Percentiles rank a stretch among this genome's conserved stretches.
Conservation (phyloP, 2,329 filamentous ascomycete genomes). For the Penicillium occitanis region DNA sequence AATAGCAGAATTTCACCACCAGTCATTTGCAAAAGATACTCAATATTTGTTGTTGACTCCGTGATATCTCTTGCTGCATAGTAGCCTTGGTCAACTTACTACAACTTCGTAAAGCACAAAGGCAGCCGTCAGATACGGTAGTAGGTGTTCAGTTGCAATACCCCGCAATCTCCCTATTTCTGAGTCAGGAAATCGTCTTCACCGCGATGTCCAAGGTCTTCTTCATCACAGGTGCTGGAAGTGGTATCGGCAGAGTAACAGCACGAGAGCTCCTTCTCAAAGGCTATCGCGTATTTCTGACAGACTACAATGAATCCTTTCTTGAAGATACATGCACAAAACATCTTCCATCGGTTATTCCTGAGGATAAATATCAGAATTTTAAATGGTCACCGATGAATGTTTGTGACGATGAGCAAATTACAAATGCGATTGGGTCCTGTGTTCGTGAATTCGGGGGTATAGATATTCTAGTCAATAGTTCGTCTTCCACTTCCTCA, state of each 20-base stretch:
- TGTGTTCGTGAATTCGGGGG: background rate
- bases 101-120: background rate
- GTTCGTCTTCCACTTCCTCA: background rate
- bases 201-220: background rate
- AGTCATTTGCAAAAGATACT: too few relatives aligned
- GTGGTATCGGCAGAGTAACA: background rate
- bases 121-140: background rate
- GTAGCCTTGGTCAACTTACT: background rate
- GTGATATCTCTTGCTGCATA: background rate
- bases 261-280: background rate
- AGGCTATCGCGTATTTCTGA: background rate
- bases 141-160: background rate
- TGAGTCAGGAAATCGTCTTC: too few relatives aligned
- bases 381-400: background rate
- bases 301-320: background rate
- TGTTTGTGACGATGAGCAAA: background rate
- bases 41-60: background rate
- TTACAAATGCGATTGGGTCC: background rate
- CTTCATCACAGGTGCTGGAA: conserved; percentile 5
- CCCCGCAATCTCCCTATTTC: too few relatives aligned
- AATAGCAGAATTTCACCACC: too few relatives aligned
- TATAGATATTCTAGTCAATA: background rate
- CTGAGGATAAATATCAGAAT: background rate
- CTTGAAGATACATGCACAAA: conserved; percentile 6
- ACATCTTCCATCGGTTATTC: background rate